Conservation (phyloP, 257 asterid species). For the Anisodus tanguticus region DNA sequence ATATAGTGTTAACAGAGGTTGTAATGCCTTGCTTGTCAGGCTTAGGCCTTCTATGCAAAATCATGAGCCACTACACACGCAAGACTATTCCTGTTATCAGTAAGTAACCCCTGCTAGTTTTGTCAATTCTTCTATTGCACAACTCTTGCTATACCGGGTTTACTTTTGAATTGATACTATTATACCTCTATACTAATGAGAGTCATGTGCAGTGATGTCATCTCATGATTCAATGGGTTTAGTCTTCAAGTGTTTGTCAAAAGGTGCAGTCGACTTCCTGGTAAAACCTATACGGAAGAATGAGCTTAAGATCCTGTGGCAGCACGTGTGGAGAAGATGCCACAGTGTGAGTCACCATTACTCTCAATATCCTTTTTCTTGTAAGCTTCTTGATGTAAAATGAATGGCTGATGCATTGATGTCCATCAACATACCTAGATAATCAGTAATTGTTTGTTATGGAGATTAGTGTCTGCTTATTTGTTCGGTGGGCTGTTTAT, state of each 20-base stretch:
- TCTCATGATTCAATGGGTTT: slow-evolving; percentile 89
- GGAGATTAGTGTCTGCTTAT: neutral
- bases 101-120: slow-evolving; percentile 46
- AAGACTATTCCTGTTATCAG: slow-evolving; percentile 86
- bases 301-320: slow-evolving; percentile 96
- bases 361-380: neutral
- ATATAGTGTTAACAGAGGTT: slow-evolving; percentile 80
- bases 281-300: slow-evolving; percentile 93
- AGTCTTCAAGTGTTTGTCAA: slow-evolving; percentile 89
- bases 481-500: slow-evolving; percentile 9
- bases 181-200: slow-evolving; percentile 29
- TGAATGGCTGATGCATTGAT: slow-evolving; percentile 40
- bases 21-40: slow-evolving; percentile 83
- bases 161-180: neutral
- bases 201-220: slow-evolving; percentile 88
- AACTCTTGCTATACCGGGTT: neutral
- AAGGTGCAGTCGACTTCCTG: slow-evolving; percentile 96
- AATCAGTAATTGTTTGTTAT: neutral
- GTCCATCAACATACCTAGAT: slow-evolving; percentile 29
- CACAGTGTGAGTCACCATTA: slow-evolving; percentile 65
- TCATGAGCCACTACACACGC: slow-evolving; percentile 81
- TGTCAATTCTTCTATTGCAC: neutral
- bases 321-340: slow-evolving; percentile 95
- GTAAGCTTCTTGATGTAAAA: neutral
- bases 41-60: slow-evolving; percentile 75